Evolutionary conservation across 2,329 filamentous ascomycete species (phyloP), one percentile per base, ranked within the genome.

Genomic region (Penicillium sp.): DNA sequence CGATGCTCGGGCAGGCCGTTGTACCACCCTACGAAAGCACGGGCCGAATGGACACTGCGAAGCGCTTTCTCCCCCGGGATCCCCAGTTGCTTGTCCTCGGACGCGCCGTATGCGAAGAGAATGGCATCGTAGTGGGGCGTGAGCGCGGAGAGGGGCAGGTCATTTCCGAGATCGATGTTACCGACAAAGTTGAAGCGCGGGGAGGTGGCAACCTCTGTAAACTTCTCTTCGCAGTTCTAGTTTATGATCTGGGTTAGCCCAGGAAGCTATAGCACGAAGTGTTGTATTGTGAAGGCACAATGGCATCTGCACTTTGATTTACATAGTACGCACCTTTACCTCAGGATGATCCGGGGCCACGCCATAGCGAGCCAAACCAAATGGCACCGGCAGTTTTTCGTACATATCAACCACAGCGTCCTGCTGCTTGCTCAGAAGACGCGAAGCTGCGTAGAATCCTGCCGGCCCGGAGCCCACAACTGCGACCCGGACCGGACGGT

Each of bases 261-360:
- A 32, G 27, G 8, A n/a, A n/a, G 25, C 25, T 27, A 6, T 4
- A 6, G 10, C 14, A 6, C 10, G 25, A 6, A 27, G 4, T 27
- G 25, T 13, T 13, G 25, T 13, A 27, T 27, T 27, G 25, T 27
- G 25, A 13, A 11, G 15, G 4, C 14, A 9, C 21, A 16, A 31
- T 13, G 17, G n/a, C 13, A 16, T 31, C n/a, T 10, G 13, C 17
- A 30, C 16, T 27, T 15, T 23, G 34, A n/a, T n/a, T n/a, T n/a
- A n/a, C n/a, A n/a, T 18, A 28, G 36, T 11, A 48, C 53, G 45
- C 70, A 93, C 88, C 80, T 98, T 98, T 53, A 98, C 93, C 70
- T 98, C 91, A 0, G 93, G 91, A 68, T 98, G 93, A 63, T 98
- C 93, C 4, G 93, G 93, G n/a, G 93, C 94, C 43, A 98, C 93